Base-by-base conservation (phyloP, 2,329 filamentous ascomycete genomes). In the Nemania bipapillata region DNA sequence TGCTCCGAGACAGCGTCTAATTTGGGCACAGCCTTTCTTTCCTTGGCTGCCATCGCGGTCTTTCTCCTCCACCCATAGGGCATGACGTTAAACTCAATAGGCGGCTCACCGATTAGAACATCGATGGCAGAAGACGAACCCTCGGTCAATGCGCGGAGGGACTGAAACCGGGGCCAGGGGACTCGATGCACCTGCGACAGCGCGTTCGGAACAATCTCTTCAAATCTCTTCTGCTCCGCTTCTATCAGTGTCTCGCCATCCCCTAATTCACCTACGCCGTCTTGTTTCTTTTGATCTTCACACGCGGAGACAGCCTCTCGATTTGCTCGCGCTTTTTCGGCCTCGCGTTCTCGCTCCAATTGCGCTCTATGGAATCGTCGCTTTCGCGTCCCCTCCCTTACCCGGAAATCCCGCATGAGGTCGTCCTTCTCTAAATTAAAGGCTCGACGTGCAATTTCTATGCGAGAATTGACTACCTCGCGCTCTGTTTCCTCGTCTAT, bases 91-190 rank as follows among this genome's bases (percentile, higher is more conserved):
- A 45, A 57, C 12, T 57, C 35, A 7, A 57, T 57, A n/a, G 24
- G 12, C 15, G 54, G 54, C 15, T 57, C 54, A 24, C 37, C 54
- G 11, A 57, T n/a, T n/a, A 57, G 20, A 11, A 57, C 37, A 57
- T 42, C 37, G 4, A 57, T 57, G 4, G 54, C 54, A 9, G 37
- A 6, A 20, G 4, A 28, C 4, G 24, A 20, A 9, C 20, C 22
- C 17, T 26, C 22, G 3, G 1, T 24, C 24, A 28, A 9, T 5
- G 6, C 24, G 28, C 35, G 54, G 4, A 45, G 20, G 2, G 35
- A 8, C 24, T 45, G 2, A 15, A 57, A 57, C 54, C 40, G 54
- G 35, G 35, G 7, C 54, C 54, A 57, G 11, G 22, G 7, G 30
- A 57, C 54, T 26, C 54, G n/a, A 45, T 28, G 26, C 35, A 57